Evolutionary conservation across 768 basidiomycete species (phyloP), one percentile per base, ranked within the genome.

Genomic region (Leucocoprinus leucothites): DNA sequence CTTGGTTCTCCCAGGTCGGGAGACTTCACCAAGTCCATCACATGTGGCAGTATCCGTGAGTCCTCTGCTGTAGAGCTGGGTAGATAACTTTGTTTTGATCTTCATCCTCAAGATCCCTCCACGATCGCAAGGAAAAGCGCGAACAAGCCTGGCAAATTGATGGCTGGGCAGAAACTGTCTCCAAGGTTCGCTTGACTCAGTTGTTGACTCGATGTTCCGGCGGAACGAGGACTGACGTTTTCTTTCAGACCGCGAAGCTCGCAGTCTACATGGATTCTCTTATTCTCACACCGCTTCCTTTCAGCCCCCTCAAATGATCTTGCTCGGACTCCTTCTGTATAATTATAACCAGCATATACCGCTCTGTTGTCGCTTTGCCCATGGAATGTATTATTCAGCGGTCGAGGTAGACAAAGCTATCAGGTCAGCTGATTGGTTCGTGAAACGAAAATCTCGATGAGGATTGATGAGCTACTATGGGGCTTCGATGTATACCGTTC

Each of bases 41-140:
- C 72, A 82, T 98, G 73, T 98, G 96, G 96, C 95, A 98, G 71
- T 96, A 96, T 67, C 86, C 86, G 91, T 93, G 64, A 67, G 86
- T 80, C 57, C 24, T 47, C 4, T 52, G 38, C 4, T 38, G 11
- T n/a, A 38, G 9, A 11, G 14, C 38, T 14, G 48, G 18, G 16
- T 43, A 58, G 56, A 11, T 45, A 50, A 53, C 38, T 41, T 40
- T 58, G 50, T 48, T 31, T 22, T 55, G 55, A 47, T 47, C 21
- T 57, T 43, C 53, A 53, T 57, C 59, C 53, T 53, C 28, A 58
- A 90, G 89, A 53, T 82, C 82, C 63, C 77, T 97, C 53, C 85
- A 92, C 58, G 80, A 80, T 7, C 79, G 96, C 57, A 96, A 94
- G 70, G 85, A 89, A 60, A 84, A 77, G 41, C 81, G 96, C 40